phyloP scores from a whole-genome alignment of 2,329 filamentous ascomycete genomes.

The Aspergillus sp. region DNA sequence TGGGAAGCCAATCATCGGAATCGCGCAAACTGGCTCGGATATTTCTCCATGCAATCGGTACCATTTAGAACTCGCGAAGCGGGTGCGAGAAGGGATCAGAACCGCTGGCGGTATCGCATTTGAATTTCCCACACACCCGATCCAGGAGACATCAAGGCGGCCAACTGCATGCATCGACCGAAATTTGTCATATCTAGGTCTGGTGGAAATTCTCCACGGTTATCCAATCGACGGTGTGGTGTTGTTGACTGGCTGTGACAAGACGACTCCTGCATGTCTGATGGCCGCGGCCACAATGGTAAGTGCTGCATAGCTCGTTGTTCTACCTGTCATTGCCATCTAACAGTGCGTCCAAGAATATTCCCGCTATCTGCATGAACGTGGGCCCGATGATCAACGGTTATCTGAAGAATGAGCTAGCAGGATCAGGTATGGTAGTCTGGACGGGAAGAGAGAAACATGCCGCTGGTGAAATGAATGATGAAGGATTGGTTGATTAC shows the following conservation, averaged over 20 bases:
- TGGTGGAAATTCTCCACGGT: constrained; percentile 50
- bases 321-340: neutral
- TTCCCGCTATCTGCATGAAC: constrained; percentile 53
- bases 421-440: constrained; percentile 49
- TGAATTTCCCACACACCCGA: constrained; percentile 55
- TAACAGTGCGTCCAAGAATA: constrained; percentile 37
- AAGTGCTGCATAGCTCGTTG: constrained; percentile 10
- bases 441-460: constrained; percentile 53
- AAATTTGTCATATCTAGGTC: constrained; percentile 49
- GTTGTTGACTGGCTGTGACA: constrained; percentile 54
- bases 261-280: constrained; percentile 53
- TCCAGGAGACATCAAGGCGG: constrained; percentile 50
- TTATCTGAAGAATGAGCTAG: constrained; percentile 41
- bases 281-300: constrained; percentile 55
- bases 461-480: constrained; percentile 48
- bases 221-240: constrained; percentile 55
- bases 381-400: constrained; percentile 56
- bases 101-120: constrained; percentile 51
- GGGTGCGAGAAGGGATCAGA: constrained; percentile 52
- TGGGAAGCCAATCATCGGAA: constrained; percentile 53
- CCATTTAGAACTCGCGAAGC: constrained; percentile 51
- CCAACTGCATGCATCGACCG: constrained; percentile 53
- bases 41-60: constrained; percentile 53
- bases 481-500: constrained; percentile 48
- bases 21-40: constrained; percentile 54